Percentiles rank a stretch among this genome's conserved stretches.
Evolutionary conservation across 257 asterid genomes (phyloP).

Genomic region (Solanum gracilifrons): DNA sequence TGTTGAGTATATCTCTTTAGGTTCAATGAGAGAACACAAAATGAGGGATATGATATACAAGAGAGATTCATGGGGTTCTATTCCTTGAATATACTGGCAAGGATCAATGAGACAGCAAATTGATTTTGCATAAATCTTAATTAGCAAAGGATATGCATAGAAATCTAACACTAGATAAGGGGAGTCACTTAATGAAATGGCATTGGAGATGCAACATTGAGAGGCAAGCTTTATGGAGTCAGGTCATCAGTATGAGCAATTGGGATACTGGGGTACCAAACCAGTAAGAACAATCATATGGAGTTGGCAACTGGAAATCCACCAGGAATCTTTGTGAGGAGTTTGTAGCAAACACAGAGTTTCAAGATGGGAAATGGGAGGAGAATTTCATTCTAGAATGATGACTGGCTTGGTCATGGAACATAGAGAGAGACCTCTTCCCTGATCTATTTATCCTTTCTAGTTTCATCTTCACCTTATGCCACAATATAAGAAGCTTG

Average conservation of each 20-base stretch:
- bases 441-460: neutral
- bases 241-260: neutral
- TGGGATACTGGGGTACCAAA: neutral
- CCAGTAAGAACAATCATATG: neutral
- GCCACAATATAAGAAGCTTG: neutral
- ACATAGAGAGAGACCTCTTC: neutral
- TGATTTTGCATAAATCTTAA: neutral
- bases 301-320: neutral
- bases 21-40: neutral
- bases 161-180: neutral
- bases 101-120: neutral
- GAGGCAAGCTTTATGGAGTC: neutral
- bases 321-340: neutral
- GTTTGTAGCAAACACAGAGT: neutral
- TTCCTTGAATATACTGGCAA: neutral
- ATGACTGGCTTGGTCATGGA: neutral
- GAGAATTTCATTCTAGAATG: neutral
- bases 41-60: neutral
- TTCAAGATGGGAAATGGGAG: neutral
- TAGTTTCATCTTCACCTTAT: neutral
- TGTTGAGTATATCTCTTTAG: neutral
- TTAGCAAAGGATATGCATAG: neutral
- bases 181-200: neutral
- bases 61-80: neutral
- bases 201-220: neutral